These are phyloP conservation scores for Nitzschia sp. DNA, from an alignment of 108 stramenopile genomes.

Conservation along the genomic window DNA sequence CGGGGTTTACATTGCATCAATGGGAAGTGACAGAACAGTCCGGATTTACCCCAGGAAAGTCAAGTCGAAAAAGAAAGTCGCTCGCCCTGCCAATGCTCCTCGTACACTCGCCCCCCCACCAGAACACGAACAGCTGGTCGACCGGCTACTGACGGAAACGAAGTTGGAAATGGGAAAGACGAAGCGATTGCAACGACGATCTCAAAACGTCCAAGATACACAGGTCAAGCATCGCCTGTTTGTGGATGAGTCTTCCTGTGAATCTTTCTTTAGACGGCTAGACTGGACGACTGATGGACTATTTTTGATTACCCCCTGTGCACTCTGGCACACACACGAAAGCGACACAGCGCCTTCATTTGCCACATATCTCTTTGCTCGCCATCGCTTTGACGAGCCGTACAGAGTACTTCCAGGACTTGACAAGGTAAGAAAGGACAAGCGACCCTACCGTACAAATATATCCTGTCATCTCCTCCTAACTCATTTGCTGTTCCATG, in stretches of 20 bases:
- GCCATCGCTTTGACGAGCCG: constrained; percentile 81
- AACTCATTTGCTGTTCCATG: background rate
- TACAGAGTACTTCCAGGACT: constrained; percentile 73
- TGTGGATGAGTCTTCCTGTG: constrained; percentile 84
- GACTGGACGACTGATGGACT: constrained; percentile 89
- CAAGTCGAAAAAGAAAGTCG: constrained; percentile 47
- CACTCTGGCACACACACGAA: constrained; percentile 61
- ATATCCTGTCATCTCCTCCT: background rate
- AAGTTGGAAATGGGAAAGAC: constrained; percentile 50
- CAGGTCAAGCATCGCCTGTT: constrained; percentile 58
- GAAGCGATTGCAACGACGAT: constrained; percentile 41
- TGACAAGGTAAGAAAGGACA: constrained; percentile 54
- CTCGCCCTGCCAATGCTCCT: constrained; percentile 36
- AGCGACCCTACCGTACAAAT: background rate
- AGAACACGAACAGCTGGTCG: constrained; percentile 34
- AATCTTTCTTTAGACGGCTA: constrained; percentile 91
- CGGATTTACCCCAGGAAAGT: constrained; percentile 68
- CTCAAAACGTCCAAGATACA: constrained; percentile 15
- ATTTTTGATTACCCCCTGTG: constrained; percentile 87
- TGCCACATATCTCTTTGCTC: constrained; percentile 74
- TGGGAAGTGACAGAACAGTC: constrained; percentile 86
- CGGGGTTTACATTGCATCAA: constrained; percentile 80
- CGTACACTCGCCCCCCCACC: constrained; percentile 27
- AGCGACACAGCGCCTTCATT: constrained; percentile 45
- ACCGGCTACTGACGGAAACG: constrained; percentile 27